Conservation (phyloP, 257 asterid genomes). For the Leonotis leonurus region DNA sequence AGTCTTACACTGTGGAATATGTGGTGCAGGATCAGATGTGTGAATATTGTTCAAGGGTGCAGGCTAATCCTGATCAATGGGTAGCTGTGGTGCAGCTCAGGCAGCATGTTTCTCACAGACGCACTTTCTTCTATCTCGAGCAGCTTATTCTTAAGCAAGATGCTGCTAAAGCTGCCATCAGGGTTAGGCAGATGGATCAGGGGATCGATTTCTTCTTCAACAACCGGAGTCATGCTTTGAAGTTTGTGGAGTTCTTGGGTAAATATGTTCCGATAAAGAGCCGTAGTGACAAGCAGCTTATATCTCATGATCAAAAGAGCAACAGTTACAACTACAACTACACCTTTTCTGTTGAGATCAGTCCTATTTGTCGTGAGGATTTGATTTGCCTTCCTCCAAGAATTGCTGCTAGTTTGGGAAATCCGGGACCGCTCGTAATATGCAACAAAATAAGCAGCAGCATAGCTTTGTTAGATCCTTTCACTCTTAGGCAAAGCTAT, state of each 20-base stretch:
- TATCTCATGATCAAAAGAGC: conserved; percentile 49
- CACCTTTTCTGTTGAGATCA: conserved; percentile 44
- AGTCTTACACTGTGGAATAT: conserved; percentile 38
- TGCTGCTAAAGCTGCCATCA: conserved; percentile 43
- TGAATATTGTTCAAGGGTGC: conserved; percentile 41
- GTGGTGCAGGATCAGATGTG: conserved; percentile 53
- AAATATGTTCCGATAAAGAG: conserved; percentile 31
- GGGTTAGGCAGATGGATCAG: conserved; percentile 45
- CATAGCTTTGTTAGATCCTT: conserved; percentile 40
- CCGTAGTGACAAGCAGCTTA: conserved; percentile 40
- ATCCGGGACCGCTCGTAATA: conserved; percentile 40
- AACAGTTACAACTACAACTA: conserved; percentile 35
- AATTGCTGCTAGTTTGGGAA: conserved; percentile 36
- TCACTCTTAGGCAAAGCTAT: conserved; percentile 34
- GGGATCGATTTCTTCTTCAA: conserved; percentile 51
- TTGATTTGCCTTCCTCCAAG: conserved; percentile 48
- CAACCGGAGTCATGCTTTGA: conserved; percentile 40
- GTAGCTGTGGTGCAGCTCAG: conserved; percentile 52
- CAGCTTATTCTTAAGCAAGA: conserved; percentile 58
- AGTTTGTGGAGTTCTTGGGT: conserved; percentile 37
- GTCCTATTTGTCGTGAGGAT: conserved; percentile 52
- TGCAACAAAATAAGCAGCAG: conserved; percentile 41
- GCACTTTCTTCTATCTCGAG: conserved; percentile 57
- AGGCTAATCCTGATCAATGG: conserved; percentile 62
- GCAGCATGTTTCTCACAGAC: conserved; percentile 55